These are phyloP conservation scores for Corymbia maculata DNA, from an alignment of 345 rosid species.

Conservation along the genomic window DNA sequence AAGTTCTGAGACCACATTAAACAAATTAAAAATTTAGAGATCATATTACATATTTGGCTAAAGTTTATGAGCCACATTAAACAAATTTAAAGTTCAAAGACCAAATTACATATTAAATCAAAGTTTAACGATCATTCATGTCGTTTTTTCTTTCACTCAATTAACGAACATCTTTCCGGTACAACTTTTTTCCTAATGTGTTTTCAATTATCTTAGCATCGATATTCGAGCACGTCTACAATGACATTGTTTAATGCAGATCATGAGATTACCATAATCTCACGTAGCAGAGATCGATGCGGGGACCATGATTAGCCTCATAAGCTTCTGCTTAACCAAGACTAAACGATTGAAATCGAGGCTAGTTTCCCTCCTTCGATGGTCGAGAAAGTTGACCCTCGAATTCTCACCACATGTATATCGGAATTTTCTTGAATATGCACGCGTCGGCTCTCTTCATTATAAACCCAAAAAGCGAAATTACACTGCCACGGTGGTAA, in stretches of 20 bases:
- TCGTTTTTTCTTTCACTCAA: too few species aligned
- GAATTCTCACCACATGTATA: background rate
- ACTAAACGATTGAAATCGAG: background rate
- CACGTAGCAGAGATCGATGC: background rate
- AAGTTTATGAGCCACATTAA: too few species aligned
- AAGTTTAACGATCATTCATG: too few species aligned
- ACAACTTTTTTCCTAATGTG: background rate
- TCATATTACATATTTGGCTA: too few species aligned
- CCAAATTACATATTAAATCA: too few species aligned
- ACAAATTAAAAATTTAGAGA: too few species aligned
- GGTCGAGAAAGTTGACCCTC: background rate
- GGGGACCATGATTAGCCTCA: background rate
- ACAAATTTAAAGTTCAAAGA: too few species aligned
- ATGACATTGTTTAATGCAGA: background rate
- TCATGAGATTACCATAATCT: background rate
- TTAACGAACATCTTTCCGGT: background rate
- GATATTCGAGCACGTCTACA: background rate
- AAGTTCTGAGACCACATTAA: too few species aligned
- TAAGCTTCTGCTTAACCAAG: background rate
- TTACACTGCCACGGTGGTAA: background rate
- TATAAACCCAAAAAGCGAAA: background rate
- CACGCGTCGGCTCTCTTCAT: background rate
- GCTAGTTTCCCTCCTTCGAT: background rate
- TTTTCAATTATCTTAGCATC: background rate
- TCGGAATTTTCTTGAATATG: background rate